A percentile compares a stretch with the other conserved stretches of the same genome.
These are phyloP conservation scores for Starmerella kuoi DNA, from an alignment of 805 yeast species.

Conservation along the genomic window DNA sequence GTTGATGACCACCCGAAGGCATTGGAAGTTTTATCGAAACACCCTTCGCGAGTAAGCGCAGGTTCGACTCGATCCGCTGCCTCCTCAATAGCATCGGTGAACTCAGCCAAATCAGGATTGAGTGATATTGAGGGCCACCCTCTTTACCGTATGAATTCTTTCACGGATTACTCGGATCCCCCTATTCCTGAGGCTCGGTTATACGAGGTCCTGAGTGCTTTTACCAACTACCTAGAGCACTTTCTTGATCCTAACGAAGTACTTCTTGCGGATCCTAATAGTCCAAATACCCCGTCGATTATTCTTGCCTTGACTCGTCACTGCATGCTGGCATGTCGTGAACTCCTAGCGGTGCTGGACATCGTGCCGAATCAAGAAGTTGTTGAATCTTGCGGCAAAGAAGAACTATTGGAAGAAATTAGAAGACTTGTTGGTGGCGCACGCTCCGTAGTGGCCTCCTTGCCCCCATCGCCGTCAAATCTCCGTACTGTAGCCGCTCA, in stretches of 20 bases:
- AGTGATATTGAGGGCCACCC: conserved; percentile 2
- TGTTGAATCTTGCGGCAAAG: conserved; percentile 25
- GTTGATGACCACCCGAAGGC: conserved; percentile 17
- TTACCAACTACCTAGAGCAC: conserved; percentile 27
- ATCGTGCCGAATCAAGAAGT: conserved; percentile 6
- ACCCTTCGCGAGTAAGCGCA: not conserved
- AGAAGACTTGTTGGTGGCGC: conserved; percentile 30
- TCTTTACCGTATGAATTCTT: conserved; percentile 15
- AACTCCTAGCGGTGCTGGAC: conserved; percentile 28
- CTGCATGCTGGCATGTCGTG: conserved; percentile 32
- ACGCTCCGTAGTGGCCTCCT: conserved; percentile 28
- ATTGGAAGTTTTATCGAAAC: not conserved
- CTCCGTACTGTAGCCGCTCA: conserved; percentile 20
- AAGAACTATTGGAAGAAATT: conserved; percentile 28
- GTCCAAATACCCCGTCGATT: conserved; percentile 22
- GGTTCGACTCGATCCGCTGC: conserved; percentile 1
- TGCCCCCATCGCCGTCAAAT: conserved; percentile 18
- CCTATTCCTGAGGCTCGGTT: conserved; percentile 28
- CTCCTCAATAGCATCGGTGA: not conserved
- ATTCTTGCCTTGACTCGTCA: conserved; percentile 30
- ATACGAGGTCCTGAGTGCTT: conserved; percentile 29
- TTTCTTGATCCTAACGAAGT: conserved; percentile 25
- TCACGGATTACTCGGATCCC: conserved; percentile 10
- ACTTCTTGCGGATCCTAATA: conserved; percentile 24
- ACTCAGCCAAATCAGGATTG: not conserved